Base-by-base conservation (phyloP, 108 stramenopile species). In the Discostella pseudostelligera region DNA sequence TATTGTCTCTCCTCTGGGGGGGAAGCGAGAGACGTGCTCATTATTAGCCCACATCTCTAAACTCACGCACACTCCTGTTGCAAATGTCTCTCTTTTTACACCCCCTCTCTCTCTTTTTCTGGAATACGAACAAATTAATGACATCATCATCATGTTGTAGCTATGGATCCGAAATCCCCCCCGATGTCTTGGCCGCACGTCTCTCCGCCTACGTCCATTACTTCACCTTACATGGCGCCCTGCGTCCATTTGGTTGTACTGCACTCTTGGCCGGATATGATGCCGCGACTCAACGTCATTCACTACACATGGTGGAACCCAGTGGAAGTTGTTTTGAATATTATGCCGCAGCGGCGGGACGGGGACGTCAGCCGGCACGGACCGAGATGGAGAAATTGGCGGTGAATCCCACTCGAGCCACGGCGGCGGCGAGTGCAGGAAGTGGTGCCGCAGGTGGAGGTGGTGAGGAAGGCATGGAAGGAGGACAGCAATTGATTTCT, bases 381-480 rank as follows among this genome's bases (percentile, higher is more conserved):
- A 99, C 98, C 32, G 99, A 99, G 79, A 80, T 99, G 83, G 98
- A 99, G 76, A 99, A 99, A 80, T 66, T 97, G 56, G 83, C 91
- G 49, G 70, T 96, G 49, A 77, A 77, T 64, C 83, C 87, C 63
- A 93, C 82, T 61, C 61, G 44, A 22, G 20, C 24, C 9, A 11
- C 46, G 22, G 11, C 24, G 16, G n/a, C 46, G 22, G 11, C 42
- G n/a, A 8, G 43, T 42, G 65, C 11, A 4, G 61, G 47, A 16
- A n/a, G n/a, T n/a, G n/a, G n/a, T n/a, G n/a, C n/a, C n/a, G n/a
- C n/a, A n/a, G n/a, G n/a, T n/a, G 28, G 58, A 39, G 29, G 37
- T 46, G 61, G 69, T 19, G 21, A 48, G 13, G 28, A 14, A 7
- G 39, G 32, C 5, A 5, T 5, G 5, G 60, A 42, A 22, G 60